These are phyloP conservation scores for Amauroascus verrucosus DNA, from an alignment of 2,329 filamentous ascomycete genomes.

Conservation along the genomic window DNA sequence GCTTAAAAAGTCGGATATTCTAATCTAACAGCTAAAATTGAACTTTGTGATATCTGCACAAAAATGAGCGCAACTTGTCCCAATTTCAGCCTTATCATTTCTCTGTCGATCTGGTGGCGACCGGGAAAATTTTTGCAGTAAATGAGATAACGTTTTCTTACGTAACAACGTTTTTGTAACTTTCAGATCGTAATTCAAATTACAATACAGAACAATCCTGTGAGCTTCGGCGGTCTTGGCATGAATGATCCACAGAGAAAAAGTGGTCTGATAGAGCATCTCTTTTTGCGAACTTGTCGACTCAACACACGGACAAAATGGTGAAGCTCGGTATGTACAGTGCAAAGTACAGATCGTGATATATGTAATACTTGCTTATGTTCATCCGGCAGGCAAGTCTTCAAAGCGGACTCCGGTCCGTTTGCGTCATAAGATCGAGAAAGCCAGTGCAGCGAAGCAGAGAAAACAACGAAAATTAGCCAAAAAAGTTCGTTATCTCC, in stretches of 20 bases:
- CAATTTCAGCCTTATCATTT: background rate
- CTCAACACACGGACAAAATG: slow-evolving; percentile 29
- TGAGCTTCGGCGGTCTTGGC: background rate
- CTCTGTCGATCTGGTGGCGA: background rate
- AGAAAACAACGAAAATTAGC: slow-evolving; percentile 77
- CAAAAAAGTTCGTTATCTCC: slow-evolving; percentile 54
- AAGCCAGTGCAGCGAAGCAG: slow-evolving; percentile 81
- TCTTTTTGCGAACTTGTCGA: background rate
- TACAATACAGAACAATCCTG: too few species aligned
- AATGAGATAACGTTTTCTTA: background rate
- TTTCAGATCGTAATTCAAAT: too few species aligned
- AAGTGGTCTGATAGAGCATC: slow-evolving; percentile 3
- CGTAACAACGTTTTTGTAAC: background rate
- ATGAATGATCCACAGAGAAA: background rate
- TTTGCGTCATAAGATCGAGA: slow-evolving; percentile 90
- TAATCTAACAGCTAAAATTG: too few species aligned
- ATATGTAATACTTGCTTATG: background rate
- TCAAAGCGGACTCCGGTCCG: slow-evolving; percentile 88
- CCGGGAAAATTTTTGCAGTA: background rate
- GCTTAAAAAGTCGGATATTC: background rate
- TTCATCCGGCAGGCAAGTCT: slow-evolving; percentile 59
- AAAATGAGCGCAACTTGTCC: too few species aligned
- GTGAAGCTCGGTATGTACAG: slow-evolving; percentile 31
- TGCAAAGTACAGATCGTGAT: background rate
- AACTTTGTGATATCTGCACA: too few species aligned